phyloP scores from a whole-genome alignment of 305 asterid species.

The Solanum chacoense region DNA sequence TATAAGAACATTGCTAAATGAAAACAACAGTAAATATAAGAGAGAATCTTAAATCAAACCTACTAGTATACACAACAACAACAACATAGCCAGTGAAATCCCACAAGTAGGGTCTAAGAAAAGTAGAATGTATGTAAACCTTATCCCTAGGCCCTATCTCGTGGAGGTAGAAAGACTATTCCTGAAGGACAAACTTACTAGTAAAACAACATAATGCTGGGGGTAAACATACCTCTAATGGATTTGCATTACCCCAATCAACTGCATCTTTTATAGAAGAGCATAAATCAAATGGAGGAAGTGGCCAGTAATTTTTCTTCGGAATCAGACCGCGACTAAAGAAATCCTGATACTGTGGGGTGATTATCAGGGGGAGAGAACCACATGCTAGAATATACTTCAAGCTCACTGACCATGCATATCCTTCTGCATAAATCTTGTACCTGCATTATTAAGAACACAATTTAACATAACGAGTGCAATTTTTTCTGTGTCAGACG shows the following conservation, averaged over 20 bases:
- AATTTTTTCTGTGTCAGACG: neutral
- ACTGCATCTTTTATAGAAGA: conserved; percentile 38
- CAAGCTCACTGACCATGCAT: conserved; percentile 84
- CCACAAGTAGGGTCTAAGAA: neutral
- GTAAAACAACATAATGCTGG: neutral
- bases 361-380: conserved; percentile 42
- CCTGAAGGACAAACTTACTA: neutral
- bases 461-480: neutral
- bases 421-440: conserved; percentile 81
- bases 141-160: neutral
- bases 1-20: neutral
- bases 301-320: conserved; percentile 27
- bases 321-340: conserved; percentile 53
- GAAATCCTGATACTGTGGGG: conserved; percentile 50
- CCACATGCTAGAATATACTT: conserved; percentile 69
- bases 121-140: neutral
- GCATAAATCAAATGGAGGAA: conserved; percentile 34
- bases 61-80: neutral
- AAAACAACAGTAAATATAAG: neutral
- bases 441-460: conserved; percentile 25
- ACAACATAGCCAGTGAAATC: neutral
- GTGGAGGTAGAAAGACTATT: neutral
- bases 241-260: conserved; percentile 61
- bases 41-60: neutral
- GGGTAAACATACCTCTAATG: conserved; percentile 21